phyloP scores from a whole-genome alignment of 345 rosid species.

The Eucalyptus dawsonii region DNA sequence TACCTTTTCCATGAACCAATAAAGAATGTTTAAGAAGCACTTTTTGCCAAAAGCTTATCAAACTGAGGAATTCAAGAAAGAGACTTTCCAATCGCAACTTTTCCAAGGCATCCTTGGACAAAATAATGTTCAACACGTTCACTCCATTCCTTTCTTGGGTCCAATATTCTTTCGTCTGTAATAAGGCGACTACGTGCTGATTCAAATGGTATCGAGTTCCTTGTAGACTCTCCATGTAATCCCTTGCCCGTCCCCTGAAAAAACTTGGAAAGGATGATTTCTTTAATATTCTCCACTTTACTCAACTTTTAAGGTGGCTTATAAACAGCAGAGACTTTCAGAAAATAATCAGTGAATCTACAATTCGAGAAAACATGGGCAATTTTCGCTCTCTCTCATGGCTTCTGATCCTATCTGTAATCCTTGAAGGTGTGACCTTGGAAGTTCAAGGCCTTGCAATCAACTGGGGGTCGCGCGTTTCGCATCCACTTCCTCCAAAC shows the following conservation, averaged over 20 bases:
- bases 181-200: background rate
- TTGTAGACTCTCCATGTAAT: conserved; percentile 14
- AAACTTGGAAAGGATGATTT: background rate
- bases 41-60: background rate
- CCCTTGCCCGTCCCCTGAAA: conserved; percentile 18
- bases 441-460: conserved; percentile 41
- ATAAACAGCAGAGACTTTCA: background rate
- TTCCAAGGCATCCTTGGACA: background rate
- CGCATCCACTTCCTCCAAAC: conserved; percentile 55
- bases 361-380: conserved; percentile 13
- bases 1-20: background rate
- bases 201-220: conserved; percentile 22
- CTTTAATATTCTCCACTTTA: background rate
- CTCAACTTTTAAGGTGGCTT: background rate
- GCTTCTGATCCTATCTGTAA: background rate
- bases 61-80: background rate
- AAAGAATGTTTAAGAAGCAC: background rate
- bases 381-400: background rate
- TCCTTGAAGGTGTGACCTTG: background rate
- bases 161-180: background rate
- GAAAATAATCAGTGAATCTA: background rate
- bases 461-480: conserved; percentile 70
- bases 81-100: background rate
- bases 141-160: conserved; percentile 10
- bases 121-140: background rate